Evolutionary conservation across 2,329 filamentous ascomycete genomes (phyloP).

Genomic region (Ceratocystis lukuohia): DNA sequence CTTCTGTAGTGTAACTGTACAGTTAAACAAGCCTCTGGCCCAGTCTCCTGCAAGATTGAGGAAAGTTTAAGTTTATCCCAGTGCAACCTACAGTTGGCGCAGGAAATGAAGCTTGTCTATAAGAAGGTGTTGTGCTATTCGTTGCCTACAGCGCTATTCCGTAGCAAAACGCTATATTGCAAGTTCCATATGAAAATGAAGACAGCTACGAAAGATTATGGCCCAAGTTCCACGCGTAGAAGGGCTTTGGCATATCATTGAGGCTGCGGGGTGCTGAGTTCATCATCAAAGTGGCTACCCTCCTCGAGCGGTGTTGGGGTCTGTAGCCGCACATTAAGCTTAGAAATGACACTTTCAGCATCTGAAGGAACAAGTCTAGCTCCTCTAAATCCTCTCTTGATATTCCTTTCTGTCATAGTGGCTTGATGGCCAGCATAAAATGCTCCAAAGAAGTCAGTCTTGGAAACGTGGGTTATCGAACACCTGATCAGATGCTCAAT

Average conservation of each 20-base stretch:
- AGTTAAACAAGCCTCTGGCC: conserved; percentile 52
- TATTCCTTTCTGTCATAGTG: too few relatives aligned
- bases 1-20: not conserved
- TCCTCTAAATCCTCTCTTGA: too few relatives aligned
- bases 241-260: conserved; percentile 25
- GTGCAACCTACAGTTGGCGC: conserved; percentile 49
- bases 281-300: conserved; percentile 37
- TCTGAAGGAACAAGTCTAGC: too few relatives aligned
- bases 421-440: too few relatives aligned
- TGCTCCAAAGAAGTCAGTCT: too few relatives aligned
- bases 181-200: conserved; percentile 27
- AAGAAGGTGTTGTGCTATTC: conserved; percentile 56
- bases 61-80: conserved; percentile 48
- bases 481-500: too few relatives aligned
- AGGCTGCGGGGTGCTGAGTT: conserved; percentile 59
- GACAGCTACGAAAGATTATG: too few relatives aligned
- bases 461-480: too few relatives aligned
- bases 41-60: conserved; percentile 54
- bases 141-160: conserved; percentile 71
- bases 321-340: too few relatives aligned
- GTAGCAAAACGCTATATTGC: conserved; percentile 61
- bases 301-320: too few relatives aligned
- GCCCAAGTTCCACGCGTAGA: too few relatives aligned
- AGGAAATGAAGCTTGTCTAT: conserved; percentile 57
- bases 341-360: too few relatives aligned